A percentile compares a stretch with the other conserved stretches of the same genome.
Evolutionary conservation across 345 rosid species (phyloP).

Genomic region (Citrus reticulata): DNA sequence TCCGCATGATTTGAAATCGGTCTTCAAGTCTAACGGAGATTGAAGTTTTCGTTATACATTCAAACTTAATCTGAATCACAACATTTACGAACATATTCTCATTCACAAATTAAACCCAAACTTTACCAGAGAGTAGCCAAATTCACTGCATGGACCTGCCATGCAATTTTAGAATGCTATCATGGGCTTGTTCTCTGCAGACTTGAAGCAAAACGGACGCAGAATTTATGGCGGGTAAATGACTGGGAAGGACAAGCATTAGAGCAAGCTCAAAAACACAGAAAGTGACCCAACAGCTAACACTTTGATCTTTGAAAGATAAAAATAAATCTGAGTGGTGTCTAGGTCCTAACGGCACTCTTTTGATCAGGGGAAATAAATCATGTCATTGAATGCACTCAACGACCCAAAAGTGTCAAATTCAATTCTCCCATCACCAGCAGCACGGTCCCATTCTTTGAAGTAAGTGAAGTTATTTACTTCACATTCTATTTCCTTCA

Average conservation of each 20-base stretch:
- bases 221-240: neutral
- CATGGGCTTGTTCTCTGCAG: neutral
- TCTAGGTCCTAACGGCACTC: neutral
- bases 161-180: neutral
- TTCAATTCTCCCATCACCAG: conserved; percentile 42
- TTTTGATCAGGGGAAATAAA: conserved; percentile 33
- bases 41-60: neutral
- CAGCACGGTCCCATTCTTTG: conserved; percentile 48
- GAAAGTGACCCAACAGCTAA: neutral
- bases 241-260: too few relatives aligned
- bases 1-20: too few relatives aligned
- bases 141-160: neutral
- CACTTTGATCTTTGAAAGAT: neutral
- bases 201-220: neutral
- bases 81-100: too few relatives aligned
- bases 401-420: conserved; percentile 47
- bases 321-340: neutral
- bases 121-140: neutral
- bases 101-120: too few relatives aligned
- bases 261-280: too few relatives aligned
- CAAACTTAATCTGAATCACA: too few relatives aligned
- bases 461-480: conserved; percentile 26
- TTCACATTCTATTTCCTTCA: conserved; percentile 21
- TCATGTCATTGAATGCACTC: conserved; percentile 57
- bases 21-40: too few relatives aligned